These are phyloP conservation scores for Penicillium bovifimosum DNA, from an alignment of 495 filamentous ascomycete genomes.

Conservation along the genomic window DNA sequence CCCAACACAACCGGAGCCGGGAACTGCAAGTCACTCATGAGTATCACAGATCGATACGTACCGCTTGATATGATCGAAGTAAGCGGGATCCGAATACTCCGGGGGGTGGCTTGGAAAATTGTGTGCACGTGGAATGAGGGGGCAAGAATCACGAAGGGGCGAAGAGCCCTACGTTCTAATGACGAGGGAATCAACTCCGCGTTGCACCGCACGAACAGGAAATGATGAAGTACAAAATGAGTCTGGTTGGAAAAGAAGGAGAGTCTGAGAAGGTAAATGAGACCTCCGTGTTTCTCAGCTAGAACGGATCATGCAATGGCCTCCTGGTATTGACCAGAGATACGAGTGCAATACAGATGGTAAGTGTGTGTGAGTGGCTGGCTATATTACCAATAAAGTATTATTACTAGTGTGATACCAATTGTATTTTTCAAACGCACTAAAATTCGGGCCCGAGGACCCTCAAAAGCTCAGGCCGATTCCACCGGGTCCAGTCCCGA, in stretches of 20 bases:
- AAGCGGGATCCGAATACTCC: constrained; percentile 23
- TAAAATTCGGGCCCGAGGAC: constrained; percentile 1
- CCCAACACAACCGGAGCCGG: background rate
- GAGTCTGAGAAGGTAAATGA: constrained; percentile 11
- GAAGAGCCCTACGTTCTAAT: constrained; percentile 6
- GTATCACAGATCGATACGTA: constrained; percentile 12
- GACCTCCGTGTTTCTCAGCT: background rate
- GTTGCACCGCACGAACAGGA: background rate
- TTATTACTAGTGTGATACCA: background rate
- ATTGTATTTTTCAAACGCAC: constrained; percentile 5
- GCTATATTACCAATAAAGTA: background rate
- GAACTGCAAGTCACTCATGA: background rate
- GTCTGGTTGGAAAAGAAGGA: background rate
- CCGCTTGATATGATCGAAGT: constrained; percentile 13
- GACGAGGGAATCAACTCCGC: constrained; percentile 5
- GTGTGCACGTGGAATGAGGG: constrained; percentile 26
- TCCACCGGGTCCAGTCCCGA: background rate
- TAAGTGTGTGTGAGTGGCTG: background rate
- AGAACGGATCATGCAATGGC: background rate
- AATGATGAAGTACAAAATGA: background rate
- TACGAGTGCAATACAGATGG: background rate
- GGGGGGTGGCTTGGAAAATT: constrained; percentile 14
- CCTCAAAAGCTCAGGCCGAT: background rate
- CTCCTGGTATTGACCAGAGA: constrained; percentile 20
- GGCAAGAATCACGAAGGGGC: constrained; percentile 9